Conservation (phyloP, 164 flowering plant genomes). For the Macadamia tetraphylla region DNA sequence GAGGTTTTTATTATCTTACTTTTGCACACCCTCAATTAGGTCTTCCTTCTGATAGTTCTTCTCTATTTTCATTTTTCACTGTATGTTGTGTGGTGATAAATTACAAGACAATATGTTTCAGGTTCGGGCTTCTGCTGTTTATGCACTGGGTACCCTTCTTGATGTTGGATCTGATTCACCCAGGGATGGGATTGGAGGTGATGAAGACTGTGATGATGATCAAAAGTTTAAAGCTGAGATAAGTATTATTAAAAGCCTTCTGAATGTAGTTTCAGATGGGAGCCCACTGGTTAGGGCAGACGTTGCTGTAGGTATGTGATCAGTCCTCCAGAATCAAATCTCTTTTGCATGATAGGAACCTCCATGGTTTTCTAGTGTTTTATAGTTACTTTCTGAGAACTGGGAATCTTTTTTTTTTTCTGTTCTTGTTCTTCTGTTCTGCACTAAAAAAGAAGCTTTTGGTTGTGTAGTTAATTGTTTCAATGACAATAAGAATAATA, state of each 20-base stretch:
- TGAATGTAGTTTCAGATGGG: conserved; percentile 83
- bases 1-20: conserved; percentile 46
- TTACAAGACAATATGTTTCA: conserved; percentile 23
- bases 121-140: conserved; percentile 96
- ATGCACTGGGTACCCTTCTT: conserved; percentile 80
- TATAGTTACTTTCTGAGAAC: neutral
- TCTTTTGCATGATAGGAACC: neutral
- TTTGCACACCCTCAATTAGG: neutral
- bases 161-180: conserved; percentile 67
- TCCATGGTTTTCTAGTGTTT: neutral
- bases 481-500: too few relatives aligned
- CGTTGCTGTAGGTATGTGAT: conserved; percentile 84
- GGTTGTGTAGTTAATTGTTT: too few relatives aligned
- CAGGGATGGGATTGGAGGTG: conserved; percentile 58
- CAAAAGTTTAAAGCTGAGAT: conserved; percentile 71
- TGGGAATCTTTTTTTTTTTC: too few relatives aligned
- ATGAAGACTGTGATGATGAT: conserved; percentile 86
- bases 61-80: too few relatives aligned
- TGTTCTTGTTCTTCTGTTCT: too few relatives aligned
- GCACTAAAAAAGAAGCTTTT: too few relatives aligned
- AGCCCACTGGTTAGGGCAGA: conserved; percentile 94
- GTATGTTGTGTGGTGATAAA: neutral
- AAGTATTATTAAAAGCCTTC: conserved; percentile 62
- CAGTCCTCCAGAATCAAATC: neutral
- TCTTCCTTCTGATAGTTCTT: too few relatives aligned